Conservation (phyloP, 1,284 basidiomycete species). For the Leccinum laetum region DNA sequence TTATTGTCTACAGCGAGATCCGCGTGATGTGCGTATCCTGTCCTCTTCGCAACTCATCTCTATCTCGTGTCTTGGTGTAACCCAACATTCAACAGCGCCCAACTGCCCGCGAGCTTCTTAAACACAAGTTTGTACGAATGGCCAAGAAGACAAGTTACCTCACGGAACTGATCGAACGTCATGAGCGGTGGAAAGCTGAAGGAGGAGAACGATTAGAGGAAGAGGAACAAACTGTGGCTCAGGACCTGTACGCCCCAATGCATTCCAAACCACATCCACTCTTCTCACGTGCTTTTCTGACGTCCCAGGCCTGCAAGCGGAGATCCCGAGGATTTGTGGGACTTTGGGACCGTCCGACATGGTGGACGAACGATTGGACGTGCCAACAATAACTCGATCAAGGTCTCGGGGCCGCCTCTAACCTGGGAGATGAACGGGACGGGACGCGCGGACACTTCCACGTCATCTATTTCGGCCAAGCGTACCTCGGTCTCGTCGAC, state of each 20-base stretch:
- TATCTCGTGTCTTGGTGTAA: conserved; percentile 12
- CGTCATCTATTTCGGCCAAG: too few relatives aligned
- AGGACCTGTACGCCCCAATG: conserved; percentile 50
- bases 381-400: too few relatives aligned
- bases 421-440: too few relatives aligned
- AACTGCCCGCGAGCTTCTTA: conserved; percentile 90
- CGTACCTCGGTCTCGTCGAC: too few relatives aligned
- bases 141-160: conserved; percentile 95
- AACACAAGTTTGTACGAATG: conserved; percentile 94
- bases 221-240: conserved; percentile 50
- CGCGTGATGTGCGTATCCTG: conserved; percentile 68
- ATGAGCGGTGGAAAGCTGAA: conserved; percentile 93
- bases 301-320: too few relatives aligned
- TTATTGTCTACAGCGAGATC: conserved; percentile 92
- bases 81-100: conserved; percentile 63
- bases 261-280: conserved; percentile 21
- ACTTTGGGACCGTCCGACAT: too few relatives aligned
- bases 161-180: conserved; percentile 93
- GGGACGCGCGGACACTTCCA: too few relatives aligned
- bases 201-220: conserved; percentile 36
- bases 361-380: too few relatives aligned
- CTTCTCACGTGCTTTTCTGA: too few relatives aligned
- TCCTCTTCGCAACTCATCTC: neutral
- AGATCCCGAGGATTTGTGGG: too few relatives aligned
- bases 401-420: too few relatives aligned